phyloP scores from a whole-genome alignment of 1,284 basidiomycete genomes.

The Pyrrhoderma lamaoense region DNA sequence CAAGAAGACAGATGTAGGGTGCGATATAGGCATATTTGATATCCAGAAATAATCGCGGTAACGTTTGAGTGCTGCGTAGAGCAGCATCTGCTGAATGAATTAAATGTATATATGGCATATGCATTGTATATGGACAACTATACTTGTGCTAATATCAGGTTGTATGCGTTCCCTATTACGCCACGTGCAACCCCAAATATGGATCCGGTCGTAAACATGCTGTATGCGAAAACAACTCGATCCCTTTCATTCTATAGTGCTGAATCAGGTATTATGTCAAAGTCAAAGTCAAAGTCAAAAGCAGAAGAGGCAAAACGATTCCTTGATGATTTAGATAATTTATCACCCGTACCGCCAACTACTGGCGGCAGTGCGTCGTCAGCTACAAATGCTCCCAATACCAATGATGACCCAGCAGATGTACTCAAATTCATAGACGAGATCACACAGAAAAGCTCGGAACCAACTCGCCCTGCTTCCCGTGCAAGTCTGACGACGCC shows the following conservation, averaged over 20 bases:
- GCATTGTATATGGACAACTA: background rate
- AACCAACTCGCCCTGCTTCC: slow-evolving; percentile 59
- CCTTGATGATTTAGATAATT: slow-evolving; percentile 83
- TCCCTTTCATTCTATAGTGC: too few relatives aligned
- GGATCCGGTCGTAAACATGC: too few relatives aligned
- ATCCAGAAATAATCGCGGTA: too few relatives aligned
- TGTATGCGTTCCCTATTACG: background rate
- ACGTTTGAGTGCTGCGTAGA: too few relatives aligned
- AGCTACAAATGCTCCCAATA: slow-evolving; percentile 22
- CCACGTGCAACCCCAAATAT: too few relatives aligned
- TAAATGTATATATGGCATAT: too few relatives aligned
- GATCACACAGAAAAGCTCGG: slow-evolving; percentile 83
- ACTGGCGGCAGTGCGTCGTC: background rate
- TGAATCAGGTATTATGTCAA: slow-evolving; percentile 6
- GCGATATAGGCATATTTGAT: too few relatives aligned
- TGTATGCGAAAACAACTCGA: too few relatives aligned
- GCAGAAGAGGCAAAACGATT: slow-evolving; percentile 85
- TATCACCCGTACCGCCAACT: slow-evolving; percentile 36
- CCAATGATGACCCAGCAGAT: slow-evolving; percentile 59
- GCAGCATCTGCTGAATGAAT: too few relatives aligned
- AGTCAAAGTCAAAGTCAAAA: slow-evolving; percentile 67
- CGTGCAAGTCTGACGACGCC: slow-evolving; percentile 42
- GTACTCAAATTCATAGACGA: slow-evolving; percentile 92
- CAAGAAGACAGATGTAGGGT: too few relatives aligned
- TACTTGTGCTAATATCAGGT: background rate